Evolutionary conservation across 1,139 yeast genomes (phyloP).

Genomic region (Debaryomycetaceae sp.): DNA sequence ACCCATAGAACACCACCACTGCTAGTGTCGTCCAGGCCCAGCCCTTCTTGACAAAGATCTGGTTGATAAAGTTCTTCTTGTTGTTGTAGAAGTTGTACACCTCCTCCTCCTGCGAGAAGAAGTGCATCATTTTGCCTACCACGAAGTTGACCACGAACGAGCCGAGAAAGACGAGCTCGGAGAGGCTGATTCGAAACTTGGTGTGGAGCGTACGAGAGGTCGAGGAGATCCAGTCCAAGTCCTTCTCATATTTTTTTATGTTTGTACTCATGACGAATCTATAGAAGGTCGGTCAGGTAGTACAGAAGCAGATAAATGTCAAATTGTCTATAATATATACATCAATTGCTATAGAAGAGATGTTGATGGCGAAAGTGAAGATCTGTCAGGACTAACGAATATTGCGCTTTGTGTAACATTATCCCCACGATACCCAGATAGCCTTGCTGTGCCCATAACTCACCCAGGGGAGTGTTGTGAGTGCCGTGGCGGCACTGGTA

Average conservation of each 20-base stretch:
- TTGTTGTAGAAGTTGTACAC: slow-evolving; percentile 56
- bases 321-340: not conserved
- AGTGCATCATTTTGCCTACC: slow-evolving; percentile 32
- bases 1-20: slow-evolving; percentile 26
- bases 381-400: not conserved
- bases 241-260: slow-evolving; percentile 5
- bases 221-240: slow-evolving; percentile 1
- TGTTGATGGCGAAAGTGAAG: slow-evolving; percentile 1
- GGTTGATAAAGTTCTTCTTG: slow-evolving; percentile 66
- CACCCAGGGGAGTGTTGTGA: too few species aligned
- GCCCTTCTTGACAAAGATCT: slow-evolving; percentile 76
- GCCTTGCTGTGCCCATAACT: too few species aligned
- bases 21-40: slow-evolving; percentile 84
- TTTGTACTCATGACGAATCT: not conserved
- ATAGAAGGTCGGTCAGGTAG: not conserved
- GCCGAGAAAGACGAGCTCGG: slow-evolving; percentile 22
- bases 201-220: not conserved
- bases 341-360: not conserved
- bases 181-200: slow-evolving; percentile 11
- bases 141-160: slow-evolving; percentile 33
- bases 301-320: not conserved
- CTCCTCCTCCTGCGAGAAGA: slow-evolving; percentile 31
- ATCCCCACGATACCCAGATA: too few species aligned
- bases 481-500: too few species aligned
- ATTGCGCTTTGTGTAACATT: too few species aligned